phyloP scores from a whole-genome alignment of 192 early-diverging fungal genomes.

The Entophlyctis luteolus region DNA sequence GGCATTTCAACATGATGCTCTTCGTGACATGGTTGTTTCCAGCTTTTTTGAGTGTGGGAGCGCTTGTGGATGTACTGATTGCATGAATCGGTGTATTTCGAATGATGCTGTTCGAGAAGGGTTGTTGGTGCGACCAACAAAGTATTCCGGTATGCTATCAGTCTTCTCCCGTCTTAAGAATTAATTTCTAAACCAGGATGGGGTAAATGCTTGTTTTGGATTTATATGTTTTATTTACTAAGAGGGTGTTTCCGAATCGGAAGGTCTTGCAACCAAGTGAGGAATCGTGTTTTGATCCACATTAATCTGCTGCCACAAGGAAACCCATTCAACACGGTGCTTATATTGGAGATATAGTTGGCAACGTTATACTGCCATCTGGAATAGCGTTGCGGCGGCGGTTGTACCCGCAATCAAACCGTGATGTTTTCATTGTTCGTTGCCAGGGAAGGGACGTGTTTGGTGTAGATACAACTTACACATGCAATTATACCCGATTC shows the following conservation, averaged over 20 bases:
- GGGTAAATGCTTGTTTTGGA: background rate
- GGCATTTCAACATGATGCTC: slow-evolving; percentile 7
- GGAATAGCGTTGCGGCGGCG: background rate
- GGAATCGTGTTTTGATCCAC: background rate
- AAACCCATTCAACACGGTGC: background rate
- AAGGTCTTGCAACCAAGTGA: background rate
- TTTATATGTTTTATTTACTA: background rate
- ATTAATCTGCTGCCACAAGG: background rate
- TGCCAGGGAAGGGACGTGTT: background rate
- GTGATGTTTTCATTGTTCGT: background rate
- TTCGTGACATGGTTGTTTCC: background rate
- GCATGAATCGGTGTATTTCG: background rate
- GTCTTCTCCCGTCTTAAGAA: background rate
- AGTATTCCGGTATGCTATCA: background rate
- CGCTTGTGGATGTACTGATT: slow-evolving; percentile 1
- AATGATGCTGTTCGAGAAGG: background rate
- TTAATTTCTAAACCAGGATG: background rate
- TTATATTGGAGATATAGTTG: slow-evolving; percentile 7
- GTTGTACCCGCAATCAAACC: background rate
- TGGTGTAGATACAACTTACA: slow-evolving; percentile 12
- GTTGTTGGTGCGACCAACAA: background rate
- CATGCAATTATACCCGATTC: slow-evolving; percentile 24
- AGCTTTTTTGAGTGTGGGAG: slow-evolving; percentile 4
- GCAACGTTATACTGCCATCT: background rate
- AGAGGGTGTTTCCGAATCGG: background rate